phyloP scores from a whole-genome alignment of 352 stramenopile genomes.

The Phytophthora tubulina region DNA sequence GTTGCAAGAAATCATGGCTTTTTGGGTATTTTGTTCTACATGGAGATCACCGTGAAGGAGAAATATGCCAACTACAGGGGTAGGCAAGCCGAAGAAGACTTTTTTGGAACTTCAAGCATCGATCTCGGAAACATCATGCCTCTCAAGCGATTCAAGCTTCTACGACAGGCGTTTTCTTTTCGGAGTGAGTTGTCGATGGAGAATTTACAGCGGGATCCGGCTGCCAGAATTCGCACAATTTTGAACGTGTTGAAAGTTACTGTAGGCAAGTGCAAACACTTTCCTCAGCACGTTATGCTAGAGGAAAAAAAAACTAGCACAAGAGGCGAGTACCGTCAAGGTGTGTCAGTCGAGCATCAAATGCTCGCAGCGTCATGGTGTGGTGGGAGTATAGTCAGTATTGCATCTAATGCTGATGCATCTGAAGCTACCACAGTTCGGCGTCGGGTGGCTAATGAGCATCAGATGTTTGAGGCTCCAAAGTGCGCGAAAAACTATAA shows the following conservation, averaged over 20 bases:
- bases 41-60: no score
- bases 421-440: slow-evolving; percentile 22
- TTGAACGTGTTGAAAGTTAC: no score
- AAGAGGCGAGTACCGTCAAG: slow-evolving; percentile 21
- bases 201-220: no score
- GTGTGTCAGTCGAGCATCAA: slow-evolving; percentile 19
- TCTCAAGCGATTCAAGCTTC: not conserved
- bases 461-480: slow-evolving; percentile 23
- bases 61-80: no score
- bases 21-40: not conserved
- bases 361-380: slow-evolving; percentile 39
- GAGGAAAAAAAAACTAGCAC: slow-evolving; percentile 16
- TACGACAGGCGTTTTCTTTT: not conserved
- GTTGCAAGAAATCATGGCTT: not conserved
- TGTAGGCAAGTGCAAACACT: slow-evolving; percentile 25
- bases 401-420: slow-evolving; percentile 35
- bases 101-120: not conserved
- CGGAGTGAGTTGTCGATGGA: no score
- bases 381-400: slow-evolving; percentile 37
- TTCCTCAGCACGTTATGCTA: slow-evolving; percentile 32
- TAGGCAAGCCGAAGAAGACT: not conserved
- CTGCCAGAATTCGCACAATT: no score
- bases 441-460: slow-evolving; percentile 1
- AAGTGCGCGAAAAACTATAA: slow-evolving; percentile 41
- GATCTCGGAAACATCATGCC: not conserved